Evolutionary conservation across 2,329 filamentous ascomycete species (phyloP), one percentile per base, ranked within the genome.

Genomic region (Emericellopsis cladophorae): DNA sequence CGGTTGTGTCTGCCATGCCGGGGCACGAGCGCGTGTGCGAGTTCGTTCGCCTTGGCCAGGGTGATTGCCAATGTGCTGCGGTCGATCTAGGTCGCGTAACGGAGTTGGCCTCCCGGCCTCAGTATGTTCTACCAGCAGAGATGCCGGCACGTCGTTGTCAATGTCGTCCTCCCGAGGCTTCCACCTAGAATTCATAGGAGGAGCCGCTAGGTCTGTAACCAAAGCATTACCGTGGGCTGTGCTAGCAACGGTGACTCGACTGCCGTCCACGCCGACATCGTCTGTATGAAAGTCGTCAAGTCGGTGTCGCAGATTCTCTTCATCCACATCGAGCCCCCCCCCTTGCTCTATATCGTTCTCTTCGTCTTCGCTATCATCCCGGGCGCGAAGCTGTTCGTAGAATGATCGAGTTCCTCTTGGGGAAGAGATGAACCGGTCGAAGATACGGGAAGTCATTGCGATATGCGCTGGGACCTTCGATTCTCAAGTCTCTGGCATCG

Each of bases 81-180:
- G 46, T 40, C 26, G 29, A 23, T 29, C 14, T n/a, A n/a, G 32
- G 31, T 8, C 12, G 7, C 32, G 36, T 14, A 16, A 31, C 21
- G n/a, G n/a, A 35, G 18, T 36, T 40, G 29, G 43, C 15, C 15
- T 42, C 29, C 48, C 45, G 18, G 36, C 34, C 35, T 62, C 59
- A 37, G 68, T 67, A 5, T 58, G 63, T 52, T 82, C 78, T 16
- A 82, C 70, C 15, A 82, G 55, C 15, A 82, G 60, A 4, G 78
- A 82, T 15, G 70, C 72, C 0, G 78, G 78, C 0, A 81, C 77
- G 49, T 81, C 77, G 41, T 79, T 76, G 42, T 74, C 70, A 5
- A 54, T 60, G 24, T 73, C 68, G 4, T 74, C 68, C 24, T 76
- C 70, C 9, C 36, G 37, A 18, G 12, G 7, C 24, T 40, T 40